Evolutionary conservation across 306 rosid genomes (phyloP).

Genomic region (Acacia crassicarpa): DNA sequence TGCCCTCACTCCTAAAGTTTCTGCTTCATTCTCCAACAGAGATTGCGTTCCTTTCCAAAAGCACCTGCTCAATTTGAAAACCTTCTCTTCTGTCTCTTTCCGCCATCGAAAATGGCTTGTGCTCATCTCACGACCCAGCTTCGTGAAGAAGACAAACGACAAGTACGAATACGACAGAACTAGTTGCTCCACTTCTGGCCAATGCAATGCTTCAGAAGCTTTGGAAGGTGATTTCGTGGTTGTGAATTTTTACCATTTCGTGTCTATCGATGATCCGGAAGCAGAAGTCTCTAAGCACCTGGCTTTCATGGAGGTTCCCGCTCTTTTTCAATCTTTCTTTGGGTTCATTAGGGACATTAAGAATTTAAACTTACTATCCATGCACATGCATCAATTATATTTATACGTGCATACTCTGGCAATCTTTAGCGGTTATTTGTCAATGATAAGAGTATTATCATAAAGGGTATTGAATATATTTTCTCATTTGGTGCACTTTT

Average conservation of each 20-base stretch:
- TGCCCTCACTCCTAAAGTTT: not conserved
- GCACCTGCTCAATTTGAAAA: constrained; percentile 26
- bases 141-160: not conserved
- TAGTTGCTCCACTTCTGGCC: constrained; percentile 3
- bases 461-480: not conserved
- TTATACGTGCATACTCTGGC: not conserved
- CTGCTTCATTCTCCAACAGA: constrained; percentile 13
- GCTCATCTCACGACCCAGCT: constrained; percentile 25
- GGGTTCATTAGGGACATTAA: not conserved
- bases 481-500: not conserved
- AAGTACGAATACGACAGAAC: not conserved
- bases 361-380: constrained; percentile 3
- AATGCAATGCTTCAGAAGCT: constrained; percentile 14
- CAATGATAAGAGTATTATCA: constrained; percentile 9
- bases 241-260: constrained; percentile 79
- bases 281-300: constrained; percentile 68
- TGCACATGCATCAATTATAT: constrained; percentile 3
- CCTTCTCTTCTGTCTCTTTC: constrained; percentile 29
- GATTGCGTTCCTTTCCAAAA: constrained; percentile 8
- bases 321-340: not conserved
- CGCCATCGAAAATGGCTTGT: constrained; percentile 25
- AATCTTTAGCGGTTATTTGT: constrained; percentile 16
- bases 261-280: constrained; percentile 59
- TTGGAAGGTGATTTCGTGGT: constrained; percentile 56
- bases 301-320: constrained; percentile 55